phyloP scores from a whole-genome alignment of 768 basidiomycete species.

The Boletus reticulatus region DNA sequence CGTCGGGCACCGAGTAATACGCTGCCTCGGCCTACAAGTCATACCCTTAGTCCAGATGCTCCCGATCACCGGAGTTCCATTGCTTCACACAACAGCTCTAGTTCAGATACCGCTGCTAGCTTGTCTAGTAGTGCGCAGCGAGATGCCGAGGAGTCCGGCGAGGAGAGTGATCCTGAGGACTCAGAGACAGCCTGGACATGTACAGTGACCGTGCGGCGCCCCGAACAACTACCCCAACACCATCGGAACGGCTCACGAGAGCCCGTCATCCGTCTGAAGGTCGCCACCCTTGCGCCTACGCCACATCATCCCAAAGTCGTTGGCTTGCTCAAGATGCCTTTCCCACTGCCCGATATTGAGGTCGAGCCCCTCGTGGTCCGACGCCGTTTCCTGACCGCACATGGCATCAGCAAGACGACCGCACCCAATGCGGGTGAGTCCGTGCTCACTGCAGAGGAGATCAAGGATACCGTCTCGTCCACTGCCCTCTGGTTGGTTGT shows the following conservation, averaged over 20 bases:
- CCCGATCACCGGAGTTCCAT: conserved; percentile 38
- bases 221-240: conserved; percentile 19
- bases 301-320: conserved; percentile 97
- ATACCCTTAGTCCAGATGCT: conserved; percentile 8
- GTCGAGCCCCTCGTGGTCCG: conserved; percentile 57
- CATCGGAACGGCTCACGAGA: conserved; percentile 7
- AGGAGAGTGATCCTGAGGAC: conserved; percentile 93
- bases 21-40: conserved; percentile 6
- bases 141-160: conserved; percentile 50
- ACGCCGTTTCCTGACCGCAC: conserved; percentile 41
- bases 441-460: conserved; percentile 81
- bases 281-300: conserved; percentile 85
- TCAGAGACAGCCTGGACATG: conserved; percentile 97
- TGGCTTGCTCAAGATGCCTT: conserved; percentile 87
- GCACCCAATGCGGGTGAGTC: conserved; percentile 33
- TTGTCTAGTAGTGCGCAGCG: conserved; percentile 15
- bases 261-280: conserved; percentile 47
- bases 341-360: conserved; percentile 80
- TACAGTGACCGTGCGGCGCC: conserved; percentile 62
- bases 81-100: conserved; percentile 39
- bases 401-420: conserved; percentile 26
- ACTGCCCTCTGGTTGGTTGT: conserved; percentile 92
- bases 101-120: conserved; percentile 32
- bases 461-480: conserved; percentile 88
- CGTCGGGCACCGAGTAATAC: conserved; percentile 6